Conservation (phyloP, 129 eudicot species). For the Flaveria robusta region DNA sequence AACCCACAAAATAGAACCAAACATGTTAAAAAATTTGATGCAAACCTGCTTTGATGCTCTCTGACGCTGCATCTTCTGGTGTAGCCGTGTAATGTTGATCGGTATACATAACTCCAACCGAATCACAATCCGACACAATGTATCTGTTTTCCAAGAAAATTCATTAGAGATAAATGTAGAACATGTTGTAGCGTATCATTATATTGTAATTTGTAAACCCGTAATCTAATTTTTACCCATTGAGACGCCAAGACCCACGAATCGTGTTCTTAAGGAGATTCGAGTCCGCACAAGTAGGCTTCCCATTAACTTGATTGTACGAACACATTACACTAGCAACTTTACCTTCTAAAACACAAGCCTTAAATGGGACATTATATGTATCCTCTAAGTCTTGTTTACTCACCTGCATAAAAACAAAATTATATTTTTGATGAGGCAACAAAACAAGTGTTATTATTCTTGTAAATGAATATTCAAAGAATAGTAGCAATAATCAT, state of each 20-base stretch:
- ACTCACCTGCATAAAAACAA: slow-evolving; percentile 52
- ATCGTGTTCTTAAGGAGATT: slow-evolving; percentile 69
- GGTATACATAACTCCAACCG: slow-evolving; percentile 65
- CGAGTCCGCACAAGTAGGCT: slow-evolving; percentile 96
- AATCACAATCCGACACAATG: slow-evolving; percentile 94
- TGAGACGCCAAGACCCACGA: slow-evolving; percentile 82
- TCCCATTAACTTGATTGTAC: slow-evolving; percentile 91
- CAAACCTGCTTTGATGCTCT: slow-evolving; percentile 79
- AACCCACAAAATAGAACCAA: slow-evolving; percentile 2
- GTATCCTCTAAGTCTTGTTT: slow-evolving; percentile 93
- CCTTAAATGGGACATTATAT: slow-evolving; percentile 87
- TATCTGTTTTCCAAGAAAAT: slow-evolving; percentile 44
- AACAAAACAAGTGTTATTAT: background rate
- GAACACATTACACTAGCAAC: slow-evolving; percentile 99
- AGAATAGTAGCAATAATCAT: background rate
- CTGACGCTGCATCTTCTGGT: slow-evolving; percentile 91
- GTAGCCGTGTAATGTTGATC: slow-evolving; percentile 72
- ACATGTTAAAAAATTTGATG: background rate
- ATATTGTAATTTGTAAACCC: background rate
- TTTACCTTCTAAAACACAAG: slow-evolving; percentile 88
- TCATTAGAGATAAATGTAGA: background rate
- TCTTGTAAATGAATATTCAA: background rate
- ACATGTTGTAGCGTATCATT: background rate
- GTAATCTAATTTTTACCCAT: slow-evolving; percentile 51
- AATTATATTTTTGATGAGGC: background rate